These are phyloP conservation scores for Dimocarpus longan DNA, from an alignment of 345 rosid species.

Conservation along the genomic window DNA sequence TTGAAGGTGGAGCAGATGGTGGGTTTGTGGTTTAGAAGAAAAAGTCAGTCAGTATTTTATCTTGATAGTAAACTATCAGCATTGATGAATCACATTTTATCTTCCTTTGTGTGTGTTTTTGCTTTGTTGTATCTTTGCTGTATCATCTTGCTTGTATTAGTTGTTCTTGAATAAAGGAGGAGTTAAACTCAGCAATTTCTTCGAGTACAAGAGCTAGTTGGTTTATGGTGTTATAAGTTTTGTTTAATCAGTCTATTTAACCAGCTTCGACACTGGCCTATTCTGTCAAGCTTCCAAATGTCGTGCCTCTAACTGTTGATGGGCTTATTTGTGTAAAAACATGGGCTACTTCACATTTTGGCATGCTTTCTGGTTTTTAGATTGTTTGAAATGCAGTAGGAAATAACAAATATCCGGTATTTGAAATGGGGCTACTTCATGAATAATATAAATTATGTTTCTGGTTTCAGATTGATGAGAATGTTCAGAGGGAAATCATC, in stretches of 20 bases:
- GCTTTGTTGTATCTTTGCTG: not conserved
- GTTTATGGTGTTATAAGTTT: not conserved
- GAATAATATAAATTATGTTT: conserved; percentile 8
- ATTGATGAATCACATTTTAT: not conserved
- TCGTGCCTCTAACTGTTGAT: not conserved
- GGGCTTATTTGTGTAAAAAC: not conserved
- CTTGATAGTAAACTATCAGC: not conserved
- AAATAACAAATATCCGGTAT: not conserved
- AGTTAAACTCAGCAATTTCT: not conserved
- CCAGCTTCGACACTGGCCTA: not conserved
- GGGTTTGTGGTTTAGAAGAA: not conserved
- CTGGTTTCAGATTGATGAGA: conserved; percentile 82
- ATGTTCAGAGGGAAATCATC: conserved; percentile 94
- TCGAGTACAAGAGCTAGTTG: not conserved
- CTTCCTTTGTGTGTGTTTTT: not conserved
- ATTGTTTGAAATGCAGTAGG: not conserved
- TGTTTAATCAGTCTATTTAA: not conserved
- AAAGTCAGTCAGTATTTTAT: not conserved
- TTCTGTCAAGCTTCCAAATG: not conserved
- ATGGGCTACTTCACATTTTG: not conserved
- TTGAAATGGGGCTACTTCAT: not conserved
- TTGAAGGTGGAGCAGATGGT: not conserved
- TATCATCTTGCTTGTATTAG: not conserved
- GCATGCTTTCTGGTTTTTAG: not conserved
- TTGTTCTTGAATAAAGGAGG: not conserved